Base-by-base conservation (phyloP, 129 eudicot genomes). In the Heracleum sosnowskyi region DNA sequence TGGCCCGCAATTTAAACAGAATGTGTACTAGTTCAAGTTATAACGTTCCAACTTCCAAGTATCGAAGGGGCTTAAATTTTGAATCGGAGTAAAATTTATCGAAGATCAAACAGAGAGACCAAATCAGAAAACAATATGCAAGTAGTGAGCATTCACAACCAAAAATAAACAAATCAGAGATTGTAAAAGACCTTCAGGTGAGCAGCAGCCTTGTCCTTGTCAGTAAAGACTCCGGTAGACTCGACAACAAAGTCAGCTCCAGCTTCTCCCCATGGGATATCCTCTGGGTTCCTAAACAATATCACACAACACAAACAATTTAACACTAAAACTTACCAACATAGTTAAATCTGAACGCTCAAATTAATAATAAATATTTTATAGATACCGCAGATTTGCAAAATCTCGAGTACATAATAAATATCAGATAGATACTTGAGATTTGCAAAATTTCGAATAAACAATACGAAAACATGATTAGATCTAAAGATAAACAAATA, bases 201-300 rank as follows among this genome's bases (percentile, higher is more conserved):
- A 46, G 91, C 91, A 73, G 91, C 91, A 70, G 91, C 91, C 82
- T 88, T 88, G 81, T 88, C 91, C 85, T 88, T 88, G 83, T 88
- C 89, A 40, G 91, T 88, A 86, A 88, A 88, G 74, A 88, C 92
- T 55, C 92, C 92, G 20, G 89, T 88, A 74, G 92, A 88, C 71
- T 88, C 92, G 11, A 88, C 89, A 72, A 88, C 89, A 63, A 76
- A 88, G 7, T 88, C 89, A 66, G 92, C 92, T 73, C 89, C 92
- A 39, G 87, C 85, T 46, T 74, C 81, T 68, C 92, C 92, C 92
- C 89, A 88, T 77, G 92, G 92, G 81, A 88, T 88, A 42, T 88
- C 92, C 75, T 86, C 92, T 42, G 92, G 92, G 89, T 88, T 88
- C 84, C 92, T 88, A 79, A 63, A 82, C 11, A 63, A 46, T 12